Percentiles rank a stretch among this genome's conserved stretches.
Conservation (phyloP, 257 asterid genomes). For the Nicotiana tomentosiformis region DNA sequence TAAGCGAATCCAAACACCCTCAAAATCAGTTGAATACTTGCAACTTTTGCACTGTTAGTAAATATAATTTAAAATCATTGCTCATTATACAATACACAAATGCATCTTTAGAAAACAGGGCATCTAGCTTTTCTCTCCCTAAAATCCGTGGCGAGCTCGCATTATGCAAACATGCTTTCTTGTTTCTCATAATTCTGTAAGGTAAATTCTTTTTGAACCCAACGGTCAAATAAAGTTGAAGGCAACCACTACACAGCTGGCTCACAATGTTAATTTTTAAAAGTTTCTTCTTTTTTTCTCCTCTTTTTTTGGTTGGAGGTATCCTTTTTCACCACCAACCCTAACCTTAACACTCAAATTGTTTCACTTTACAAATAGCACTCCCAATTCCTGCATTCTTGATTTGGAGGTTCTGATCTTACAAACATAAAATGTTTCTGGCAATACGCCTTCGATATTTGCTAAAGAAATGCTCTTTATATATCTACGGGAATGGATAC, state of each 20-base stretch:
- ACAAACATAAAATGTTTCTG: background rate
- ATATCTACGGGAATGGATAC: slow-evolving; percentile 23
- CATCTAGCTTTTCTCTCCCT: background rate
- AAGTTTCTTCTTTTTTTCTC: background rate
- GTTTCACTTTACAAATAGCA: background rate
- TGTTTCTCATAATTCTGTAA: background rate
- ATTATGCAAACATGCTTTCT: background rate
- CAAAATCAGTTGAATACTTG: no score
- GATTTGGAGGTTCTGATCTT: background rate
- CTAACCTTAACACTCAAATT: background rate
- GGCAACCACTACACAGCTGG: background rate
- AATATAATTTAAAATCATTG: background rate
- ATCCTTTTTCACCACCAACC: background rate
- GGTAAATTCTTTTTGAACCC: background rate
- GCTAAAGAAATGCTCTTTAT: slow-evolving; percentile 21
- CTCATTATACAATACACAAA: background rate
- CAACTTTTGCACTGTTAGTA: no score
- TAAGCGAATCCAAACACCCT: no score
- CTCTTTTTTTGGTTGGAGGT: background rate
- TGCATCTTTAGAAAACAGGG: background rate
- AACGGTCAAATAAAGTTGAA: background rate
- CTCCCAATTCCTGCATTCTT: background rate
- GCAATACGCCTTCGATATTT: background rate
- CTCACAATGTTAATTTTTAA: background rate
- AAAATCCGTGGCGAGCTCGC: background rate